Base-by-base conservation (phyloP, 2,329 filamentous ascomycete species). In the Claviceps sp. region DNA sequence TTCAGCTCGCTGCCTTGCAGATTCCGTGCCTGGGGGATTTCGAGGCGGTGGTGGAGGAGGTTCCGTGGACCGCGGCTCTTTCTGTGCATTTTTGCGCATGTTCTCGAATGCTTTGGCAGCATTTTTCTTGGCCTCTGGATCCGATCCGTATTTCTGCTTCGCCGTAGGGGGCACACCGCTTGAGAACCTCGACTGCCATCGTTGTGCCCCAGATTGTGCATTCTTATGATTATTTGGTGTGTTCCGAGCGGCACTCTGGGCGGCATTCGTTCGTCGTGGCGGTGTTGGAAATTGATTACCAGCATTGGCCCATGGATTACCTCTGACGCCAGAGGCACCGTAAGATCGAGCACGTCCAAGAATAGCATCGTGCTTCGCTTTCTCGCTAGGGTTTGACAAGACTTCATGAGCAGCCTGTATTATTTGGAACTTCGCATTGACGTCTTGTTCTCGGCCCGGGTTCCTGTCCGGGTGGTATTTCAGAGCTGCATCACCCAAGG, bases 381-480 rank as follows among this genome's bases (percentile, higher is more conserved):
- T 79, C 51, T 70, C 64, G 2, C 70, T 67, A 1, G 75, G 70
- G 53, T 79, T 76, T 26, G 69, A 73, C 14, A 82, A 66, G 50
- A 95, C 75, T 64, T 95, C 89, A 63, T 94, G 84, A 22, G 89
- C 89, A 4, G 85, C 81, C 67, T 94, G 87, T 48, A 95, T 94
- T 48, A 84, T 79, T 65, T 94, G 87, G 62, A 95, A 95, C 62
- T 87, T 86, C 37, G 84, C 75, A 58, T 87, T 87, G 63, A 85
- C 85, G 62, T 91, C 87, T 53, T 79, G 70, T 68, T 95, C 89
- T 62, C 80, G 81, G 50, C 89, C 89, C 11, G 85, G 87, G 62
- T 95, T 95, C 54, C 89, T 84, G 65, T 95, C 89, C 7, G 89
- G 89, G 62, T 95, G 89, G 62, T 86, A 94, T 66, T 87, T 86